Evolutionary conservation across 257 asterid species (phyloP), one percentile per base, ranked within the genome.

Genomic region (Nicotiana noctiflora): DNA sequence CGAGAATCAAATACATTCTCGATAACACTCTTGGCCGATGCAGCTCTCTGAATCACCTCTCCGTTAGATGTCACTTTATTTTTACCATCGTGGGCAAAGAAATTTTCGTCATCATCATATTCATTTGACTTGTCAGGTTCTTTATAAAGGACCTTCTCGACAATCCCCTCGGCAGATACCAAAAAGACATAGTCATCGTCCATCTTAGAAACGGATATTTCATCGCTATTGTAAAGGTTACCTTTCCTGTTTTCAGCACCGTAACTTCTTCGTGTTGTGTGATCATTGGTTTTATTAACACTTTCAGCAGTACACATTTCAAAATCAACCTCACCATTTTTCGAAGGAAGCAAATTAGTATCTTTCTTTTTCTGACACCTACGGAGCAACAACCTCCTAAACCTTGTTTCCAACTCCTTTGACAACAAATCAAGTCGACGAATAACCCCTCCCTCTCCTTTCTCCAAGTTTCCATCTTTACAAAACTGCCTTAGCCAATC

Each of bases 351-450:
- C 29, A 61, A 59, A 21, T 59, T 59, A 34, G 9, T n/a, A 51
- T 46, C 65, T 77, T 18, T 32, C 46, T 12, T 60, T 70, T 34
- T 19, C 81, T 25, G 13, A 59, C n/a, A 63, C 19, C 32, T 79
- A n/a, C 15, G 55, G 14, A 21, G 13, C 67, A 66, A 63, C 57
- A 72, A 77, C 29, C 68, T 84, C 23, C 83, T 75, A 56, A 76
- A 84, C 82, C 80, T 84, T 25, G 61, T 46, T 79, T 87, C 87
- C 75, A 90, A 80, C 77, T 88, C 89, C 60, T 56, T 85, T n/a
- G 84, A 85, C 81, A 89, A 77, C 9, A 80, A 64, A 84, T 93
- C 93, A 86, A 92, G 75, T 70, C 85, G 85, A 25, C 61, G 46
- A 76, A 86, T 63, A 66, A 87, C 65, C 4, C 87, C 86, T 63